A percentile compares a stretch with the other conserved stretches of the same genome.
Conservation (phyloP, 352 stramenopile species). For the Aphanomyces euteiches region DNA sequence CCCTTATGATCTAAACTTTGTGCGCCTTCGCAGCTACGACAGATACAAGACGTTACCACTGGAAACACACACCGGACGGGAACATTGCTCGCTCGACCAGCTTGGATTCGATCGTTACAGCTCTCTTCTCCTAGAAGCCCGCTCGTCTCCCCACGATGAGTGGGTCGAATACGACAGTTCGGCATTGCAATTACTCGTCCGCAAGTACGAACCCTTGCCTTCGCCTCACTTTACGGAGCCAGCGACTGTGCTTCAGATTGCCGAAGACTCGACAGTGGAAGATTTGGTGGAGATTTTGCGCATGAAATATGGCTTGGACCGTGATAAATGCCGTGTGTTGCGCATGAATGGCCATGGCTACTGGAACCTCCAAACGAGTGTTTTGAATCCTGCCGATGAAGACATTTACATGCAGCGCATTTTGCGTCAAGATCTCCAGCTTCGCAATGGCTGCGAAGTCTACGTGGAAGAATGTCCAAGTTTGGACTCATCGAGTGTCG, state of each 20-base stretch:
- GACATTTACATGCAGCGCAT: slow-evolving; percentile 42
- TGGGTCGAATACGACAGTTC: slow-evolving; percentile 63
- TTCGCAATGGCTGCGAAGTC: slow-evolving; percentile 64
- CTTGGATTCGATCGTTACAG: slow-evolving; percentile 34
- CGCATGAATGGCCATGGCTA: slow-evolving; percentile 67
- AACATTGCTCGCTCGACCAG: slow-evolving; percentile 32
- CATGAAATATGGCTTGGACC: slow-evolving; percentile 51
- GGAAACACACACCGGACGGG: slow-evolving; percentile 55
- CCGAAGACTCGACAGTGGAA: slow-evolving; percentile 54
- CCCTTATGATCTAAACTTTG: slow-evolving; percentile 14
- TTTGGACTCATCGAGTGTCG: slow-evolving; percentile 44
- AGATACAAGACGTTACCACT: slow-evolving; percentile 67
- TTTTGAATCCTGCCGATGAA: slow-evolving; percentile 56
- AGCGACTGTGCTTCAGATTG: slow-evolving; percentile 43
- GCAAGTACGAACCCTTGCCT: slow-evolving; percentile 36
- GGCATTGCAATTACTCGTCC: slow-evolving; percentile 70
- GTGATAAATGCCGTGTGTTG: slow-evolving; percentile 51
- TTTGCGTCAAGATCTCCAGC: slow-evolving; percentile 56
- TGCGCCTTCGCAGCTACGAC: slow-evolving; percentile 65
- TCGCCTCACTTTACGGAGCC: slow-evolving; percentile 22
- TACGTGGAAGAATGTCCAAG: slow-evolving; percentile 71
- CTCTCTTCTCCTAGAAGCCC: slow-evolving; percentile 67
- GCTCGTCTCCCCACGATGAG: slow-evolving; percentile 45
- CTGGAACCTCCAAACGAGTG: slow-evolving; percentile 54
- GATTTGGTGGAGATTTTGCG: slow-evolving; percentile 47